Base-by-base conservation (phyloP, 805 yeast species). In the Sungouiella blattae region DNA sequence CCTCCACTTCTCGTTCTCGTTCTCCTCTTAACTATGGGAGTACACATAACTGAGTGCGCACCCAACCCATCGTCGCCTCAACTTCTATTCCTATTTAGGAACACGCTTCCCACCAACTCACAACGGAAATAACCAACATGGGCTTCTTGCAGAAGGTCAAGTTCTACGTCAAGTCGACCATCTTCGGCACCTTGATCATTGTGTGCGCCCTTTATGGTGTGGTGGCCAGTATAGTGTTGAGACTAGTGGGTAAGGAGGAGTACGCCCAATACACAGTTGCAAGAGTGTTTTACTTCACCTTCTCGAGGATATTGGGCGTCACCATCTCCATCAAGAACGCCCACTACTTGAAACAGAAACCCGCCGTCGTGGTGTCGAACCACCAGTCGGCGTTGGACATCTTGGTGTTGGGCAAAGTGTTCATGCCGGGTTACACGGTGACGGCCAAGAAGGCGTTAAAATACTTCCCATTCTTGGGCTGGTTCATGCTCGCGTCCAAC, bases 401-500 rank as follows among this genome's bases (percentile, higher is more conserved):
- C 39, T 69, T 84, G 33, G 62, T 89, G 40, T 68, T 93, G 45
- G 98, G 96, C 18, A 77, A 75, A 46, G 61, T 87, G 27, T 93
- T 93, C 70, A 96, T 95, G 33, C 78, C 79, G 32, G 87, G 86
- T 33, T 87, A 89, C 67, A 80, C 89, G 6, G 96, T 93, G 30
- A 93, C 98, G 1, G 93, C 97, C 23, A 93, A 93, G 62, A 80
- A 78, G 57, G 82, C 86, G 4, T 72, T 93, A 52, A 79, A 85
- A 51, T 87, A 77, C 55, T 68, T 87, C 34, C 99, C 99, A 12
- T 75, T 93, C 50, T 69, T 93, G 49, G 99, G 99, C 11, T 91
- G 97, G 98, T 93, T 89, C 65, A 89, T 93, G 98, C 53, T 78
- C 17, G 73, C 87, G 16, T 79, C 93, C 43, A 96, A 96, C 9